phyloP scores from a whole-genome alignment of 1,284 basidiomycete species.

The Trichosporon inkin region DNA sequence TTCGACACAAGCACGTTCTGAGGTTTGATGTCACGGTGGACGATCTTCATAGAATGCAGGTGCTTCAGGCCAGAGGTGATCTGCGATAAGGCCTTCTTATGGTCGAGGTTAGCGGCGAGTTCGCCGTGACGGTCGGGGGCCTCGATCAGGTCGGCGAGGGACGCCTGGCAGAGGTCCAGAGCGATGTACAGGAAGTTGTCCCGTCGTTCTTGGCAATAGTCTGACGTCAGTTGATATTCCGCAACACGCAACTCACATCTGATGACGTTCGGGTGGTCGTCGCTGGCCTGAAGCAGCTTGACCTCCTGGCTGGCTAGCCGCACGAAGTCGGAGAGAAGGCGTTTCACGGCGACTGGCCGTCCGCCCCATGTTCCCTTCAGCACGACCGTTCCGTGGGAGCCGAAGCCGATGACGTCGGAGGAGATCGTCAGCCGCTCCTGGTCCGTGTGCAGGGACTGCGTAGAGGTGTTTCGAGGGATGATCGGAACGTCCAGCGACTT shows the following conservation, averaged over 20 bases:
- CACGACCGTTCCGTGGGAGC: slow-evolving; percentile 94
- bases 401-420: slow-evolving; percentile 77
- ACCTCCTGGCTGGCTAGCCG: slow-evolving; percentile 93
- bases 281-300: slow-evolving; percentile 86
- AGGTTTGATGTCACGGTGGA: slow-evolving; percentile 97
- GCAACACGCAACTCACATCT: slow-evolving; percentile 62
- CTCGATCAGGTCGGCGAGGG: slow-evolving; percentile 88
- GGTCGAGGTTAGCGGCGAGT: slow-evolving; percentile 73
- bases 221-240: slow-evolving; percentile 27
- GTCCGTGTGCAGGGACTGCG: slow-evolving; percentile 33
- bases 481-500: slow-evolving; percentile 29
- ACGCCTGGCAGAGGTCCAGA: slow-evolving; percentile 91
- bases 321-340: slow-evolving; percentile 90
- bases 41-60: slow-evolving; percentile 89
- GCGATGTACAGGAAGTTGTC: slow-evolving; percentile 96
- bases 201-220: slow-evolving; percentile 94
- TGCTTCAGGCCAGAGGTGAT: slow-evolving; percentile 84
- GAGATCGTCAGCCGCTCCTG: slow-evolving; percentile 60
- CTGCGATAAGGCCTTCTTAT: slow-evolving; percentile 81
- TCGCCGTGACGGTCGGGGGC: slow-evolving; percentile 59
- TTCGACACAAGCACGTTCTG: slow-evolving; percentile 93
- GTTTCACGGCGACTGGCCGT: slow-evolving; percentile 93
- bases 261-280: slow-evolving; percentile 97
- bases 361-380: slow-evolving; percentile 91
- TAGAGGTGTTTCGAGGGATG: slow-evolving; percentile 38